Percentiles rank a stretch among this genome's conserved stretches.
These are phyloP conservation scores for Besnoitia besnoiti DNA, from an alignment of 169 alveolate species.

Conservation along the genomic window DNA sequence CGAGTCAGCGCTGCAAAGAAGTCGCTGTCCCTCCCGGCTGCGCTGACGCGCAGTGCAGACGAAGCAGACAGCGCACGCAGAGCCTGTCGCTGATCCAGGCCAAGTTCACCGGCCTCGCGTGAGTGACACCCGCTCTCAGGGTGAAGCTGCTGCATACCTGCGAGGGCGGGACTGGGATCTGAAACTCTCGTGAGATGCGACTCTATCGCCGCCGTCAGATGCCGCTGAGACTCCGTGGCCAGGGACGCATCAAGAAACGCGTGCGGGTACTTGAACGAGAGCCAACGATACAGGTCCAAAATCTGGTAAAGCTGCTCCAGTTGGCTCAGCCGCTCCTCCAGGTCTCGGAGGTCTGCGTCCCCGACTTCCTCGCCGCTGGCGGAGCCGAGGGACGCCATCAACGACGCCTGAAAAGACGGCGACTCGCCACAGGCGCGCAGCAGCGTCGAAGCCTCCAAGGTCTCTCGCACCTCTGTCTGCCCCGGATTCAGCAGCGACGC, in stretches of 20 bases:
- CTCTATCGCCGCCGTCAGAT: neutral
- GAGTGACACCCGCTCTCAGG: too few relatives aligned
- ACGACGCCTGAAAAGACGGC: neutral
- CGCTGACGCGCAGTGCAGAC: too few relatives aligned
- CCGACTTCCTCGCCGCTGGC: neutral
- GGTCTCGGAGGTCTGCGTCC: neutral
- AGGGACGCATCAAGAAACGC: slow-evolving; percentile 47
- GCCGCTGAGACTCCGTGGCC: slow-evolving; percentile 16
- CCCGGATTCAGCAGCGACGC: neutral
- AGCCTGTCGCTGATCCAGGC: too few relatives aligned
- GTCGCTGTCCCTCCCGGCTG: too few relatives aligned
- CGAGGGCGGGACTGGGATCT: too few relatives aligned
- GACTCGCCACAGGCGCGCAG: neutral
- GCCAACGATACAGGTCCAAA: slow-evolving; percentile 54
- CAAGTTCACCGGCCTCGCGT: too few relatives aligned
- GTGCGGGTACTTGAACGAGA: slow-evolving; percentile 45
- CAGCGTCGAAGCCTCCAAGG: neutral
- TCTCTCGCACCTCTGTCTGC: neutral
- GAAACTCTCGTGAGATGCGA: neutral
- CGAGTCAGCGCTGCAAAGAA: too few relatives aligned
- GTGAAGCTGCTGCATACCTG: too few relatives aligned
- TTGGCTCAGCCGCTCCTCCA: slow-evolving; percentile 8
- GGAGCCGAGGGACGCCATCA: neutral
- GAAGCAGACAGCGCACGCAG: too few relatives aligned
- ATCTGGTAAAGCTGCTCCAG: slow-evolving; percentile 44